Conservation (phyloP, 2,329 filamentous ascomycete species). For the Xylariaceae sp. region DNA sequence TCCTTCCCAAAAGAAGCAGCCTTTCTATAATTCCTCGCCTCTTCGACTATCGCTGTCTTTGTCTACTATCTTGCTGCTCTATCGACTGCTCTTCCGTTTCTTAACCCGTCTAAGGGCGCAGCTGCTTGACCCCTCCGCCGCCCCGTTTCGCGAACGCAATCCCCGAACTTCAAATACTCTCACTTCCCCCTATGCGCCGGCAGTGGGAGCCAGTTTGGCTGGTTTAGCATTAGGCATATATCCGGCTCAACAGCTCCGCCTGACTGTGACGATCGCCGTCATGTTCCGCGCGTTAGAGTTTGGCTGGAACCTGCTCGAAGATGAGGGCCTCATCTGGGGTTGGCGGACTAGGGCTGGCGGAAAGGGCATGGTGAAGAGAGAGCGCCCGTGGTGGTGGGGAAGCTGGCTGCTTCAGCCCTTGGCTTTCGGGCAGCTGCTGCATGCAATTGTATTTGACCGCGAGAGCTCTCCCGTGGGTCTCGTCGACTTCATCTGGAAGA, state of each 20-base stretch:
- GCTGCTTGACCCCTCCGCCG: conserved; percentile 78
- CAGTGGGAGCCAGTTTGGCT: conserved; percentile 86
- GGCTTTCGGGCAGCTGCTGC: conserved; percentile 76
- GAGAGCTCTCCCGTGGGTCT: conserved; percentile 61
- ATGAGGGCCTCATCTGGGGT: conserved; percentile 71
- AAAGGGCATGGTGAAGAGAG: conserved; percentile 61
- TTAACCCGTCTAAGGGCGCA: conserved; percentile 79
- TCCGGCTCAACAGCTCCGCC: conserved; percentile 65
- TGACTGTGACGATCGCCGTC: conserved; percentile 82
- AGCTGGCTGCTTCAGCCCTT: conserved; percentile 83
- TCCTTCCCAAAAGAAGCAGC: conserved; percentile 50
- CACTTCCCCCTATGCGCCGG: conserved; percentile 83
- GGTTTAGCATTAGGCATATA: conserved; percentile 82
- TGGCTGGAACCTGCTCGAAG: conserved; percentile 81
- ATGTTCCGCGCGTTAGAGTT: conserved; percentile 85
- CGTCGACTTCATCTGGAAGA: conserved; percentile 65
- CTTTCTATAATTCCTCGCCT: conserved; percentile 69
- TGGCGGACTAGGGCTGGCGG: conserved; percentile 47
- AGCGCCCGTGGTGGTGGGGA: conserved; percentile 81
- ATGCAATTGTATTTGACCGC: conserved; percentile 77
- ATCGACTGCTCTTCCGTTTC: conserved; percentile 89
- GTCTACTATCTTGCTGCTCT: conserved; percentile 84
- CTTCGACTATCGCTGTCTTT: conserved; percentile 82
- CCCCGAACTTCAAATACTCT: conserved; percentile 75
- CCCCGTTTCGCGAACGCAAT: conserved; percentile 82